Conservation (phyloP, 2,329 filamentous ascomycete genomes). For the Alternaria ventricosa region DNA sequence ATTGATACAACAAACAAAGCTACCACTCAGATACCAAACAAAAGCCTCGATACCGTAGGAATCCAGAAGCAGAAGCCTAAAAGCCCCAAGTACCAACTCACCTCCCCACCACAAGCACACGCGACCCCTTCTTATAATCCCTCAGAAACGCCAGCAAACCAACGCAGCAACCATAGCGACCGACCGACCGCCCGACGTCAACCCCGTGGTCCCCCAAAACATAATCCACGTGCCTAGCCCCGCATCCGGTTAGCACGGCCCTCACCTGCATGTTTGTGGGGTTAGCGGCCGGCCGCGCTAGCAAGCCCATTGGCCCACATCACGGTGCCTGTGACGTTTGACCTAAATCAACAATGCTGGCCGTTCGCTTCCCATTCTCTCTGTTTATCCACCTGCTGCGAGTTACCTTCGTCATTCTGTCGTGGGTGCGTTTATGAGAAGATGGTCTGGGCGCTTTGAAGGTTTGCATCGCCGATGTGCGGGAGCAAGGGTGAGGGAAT, state of each 20-base stretch:
- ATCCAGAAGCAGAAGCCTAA: background rate
- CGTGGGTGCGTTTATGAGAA: background rate
- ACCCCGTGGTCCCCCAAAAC: slow-evolving; percentile 4
- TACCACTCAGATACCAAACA: background rate
- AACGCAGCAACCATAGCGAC: background rate
- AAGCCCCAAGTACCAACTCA: background rate
- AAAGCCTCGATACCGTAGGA: background rate
- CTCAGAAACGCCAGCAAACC: background rate
- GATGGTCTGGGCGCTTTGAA: background rate
- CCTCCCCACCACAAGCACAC: background rate
- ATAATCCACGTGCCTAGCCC: slow-evolving; percentile 2
- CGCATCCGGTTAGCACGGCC: background rate
- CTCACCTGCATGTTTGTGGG: background rate
- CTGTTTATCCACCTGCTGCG: background rate
- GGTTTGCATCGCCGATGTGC: background rate
- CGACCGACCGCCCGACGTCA: slow-evolving; percentile 4
- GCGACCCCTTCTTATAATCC: background rate
- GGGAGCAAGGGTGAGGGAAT: background rate
- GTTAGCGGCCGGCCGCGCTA: slow-evolving; percentile 5
- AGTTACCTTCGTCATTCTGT: background rate
- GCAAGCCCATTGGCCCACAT: slow-evolving; percentile 5
- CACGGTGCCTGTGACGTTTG: slow-evolving; percentile 8
- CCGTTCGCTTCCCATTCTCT: background rate
- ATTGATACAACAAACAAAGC: slow-evolving; percentile 7
- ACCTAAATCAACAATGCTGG: background rate